Conservation (phyloP, 1,139 yeast genomes). For the Geotrichum histeridarum region DNA sequence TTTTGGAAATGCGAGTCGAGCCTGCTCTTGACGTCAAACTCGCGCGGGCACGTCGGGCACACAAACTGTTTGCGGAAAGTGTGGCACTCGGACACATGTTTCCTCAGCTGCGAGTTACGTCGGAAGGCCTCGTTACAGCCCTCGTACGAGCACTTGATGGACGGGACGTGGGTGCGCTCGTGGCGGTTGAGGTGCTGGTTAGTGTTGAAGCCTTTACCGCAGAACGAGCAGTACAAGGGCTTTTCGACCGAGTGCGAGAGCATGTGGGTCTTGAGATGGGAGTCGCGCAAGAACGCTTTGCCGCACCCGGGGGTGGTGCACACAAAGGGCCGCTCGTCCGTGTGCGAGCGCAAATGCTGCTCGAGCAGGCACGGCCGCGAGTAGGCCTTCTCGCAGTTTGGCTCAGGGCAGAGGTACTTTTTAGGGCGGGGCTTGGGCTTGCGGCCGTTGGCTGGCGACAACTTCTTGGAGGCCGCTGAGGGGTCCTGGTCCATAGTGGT, state of each 20-base stretch:
- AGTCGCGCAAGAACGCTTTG: conserved; percentile 64
- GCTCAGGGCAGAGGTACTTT: conserved; percentile 53
- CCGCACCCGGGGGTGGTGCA: conserved; percentile 56
- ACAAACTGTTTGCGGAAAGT: conserved; percentile 30
- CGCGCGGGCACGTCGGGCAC: conserved; percentile 36
- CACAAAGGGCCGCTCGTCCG: conserved; percentile 69
- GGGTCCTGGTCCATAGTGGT: background rate
- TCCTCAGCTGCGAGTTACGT: conserved; percentile 72
- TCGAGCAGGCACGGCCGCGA: conserved; percentile 75
- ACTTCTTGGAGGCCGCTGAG: background rate
- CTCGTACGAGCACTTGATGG: conserved; percentile 56
- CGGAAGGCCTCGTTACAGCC: conserved; percentile 65
- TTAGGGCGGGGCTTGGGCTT: conserved; percentile 45
- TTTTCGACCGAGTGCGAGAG: conserved; percentile 56
- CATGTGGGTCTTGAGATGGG: conserved; percentile 72
- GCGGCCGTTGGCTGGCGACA: background rate
- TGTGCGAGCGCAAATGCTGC: conserved; percentile 70
- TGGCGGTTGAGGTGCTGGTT: conserved; percentile 80
- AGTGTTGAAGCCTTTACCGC: conserved; percentile 81
- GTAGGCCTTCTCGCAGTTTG: conserved; percentile 70
- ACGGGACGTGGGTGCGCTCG: conserved; percentile 67
- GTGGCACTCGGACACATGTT: conserved; percentile 65
- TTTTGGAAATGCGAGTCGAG: conserved; percentile 35
- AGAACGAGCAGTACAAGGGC: conserved; percentile 68
- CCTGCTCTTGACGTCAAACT: conserved; percentile 33